Evolutionary conservation across 2,329 filamentous ascomycete species (phyloP), one percentile per base, ranked within the genome.

Genomic region (Exophiala aquamarina): DNA sequence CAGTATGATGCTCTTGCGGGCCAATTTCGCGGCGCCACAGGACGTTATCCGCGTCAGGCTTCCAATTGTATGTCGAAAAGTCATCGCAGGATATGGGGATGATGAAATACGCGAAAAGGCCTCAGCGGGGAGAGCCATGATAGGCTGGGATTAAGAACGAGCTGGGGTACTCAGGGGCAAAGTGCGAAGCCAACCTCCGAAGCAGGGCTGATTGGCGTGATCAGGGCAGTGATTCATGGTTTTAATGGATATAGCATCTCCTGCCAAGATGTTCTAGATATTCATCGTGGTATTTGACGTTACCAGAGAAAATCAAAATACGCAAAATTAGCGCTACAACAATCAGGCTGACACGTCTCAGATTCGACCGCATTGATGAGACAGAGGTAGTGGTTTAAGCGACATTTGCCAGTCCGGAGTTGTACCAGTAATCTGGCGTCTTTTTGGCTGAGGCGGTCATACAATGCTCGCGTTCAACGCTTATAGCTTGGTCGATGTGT

Each of bases 91-190:
- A 37, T 37, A 37, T 37, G 34, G 34, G 34, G 34, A 37, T 37
- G 34, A 37, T 37, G 34, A 37, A 40, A 40, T 40, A 40, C 36
- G 36, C 36, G 19, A 40, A 40, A 40, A 40, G 36, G 36, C 36
- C 36, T 19, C 36, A 40, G 36, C 19, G 19, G 36, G 26, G 14
- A 19, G 34, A 37, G 34, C 10, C 34, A 37, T 37, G 34, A 37
- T 37, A 37, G 34, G 34, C 34, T 37, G 34, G 34, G 34, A 37
- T 37, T 37, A 37, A 37, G 34, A 15, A 15, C 34, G 34, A 37
- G 36, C 36, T 23, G 19, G 15, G 14, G 36, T 23, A 11, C 36
- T 13, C 36, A 40, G 36, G 36, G 19, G 36, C 36, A 19, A 20
- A 40, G 19, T 23, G 15, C 36, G 15, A 40, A 20, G 15, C 36